phyloP scores from a whole-genome alignment of 148 eudicot genomes.

The Diospyros kaki region DNA sequence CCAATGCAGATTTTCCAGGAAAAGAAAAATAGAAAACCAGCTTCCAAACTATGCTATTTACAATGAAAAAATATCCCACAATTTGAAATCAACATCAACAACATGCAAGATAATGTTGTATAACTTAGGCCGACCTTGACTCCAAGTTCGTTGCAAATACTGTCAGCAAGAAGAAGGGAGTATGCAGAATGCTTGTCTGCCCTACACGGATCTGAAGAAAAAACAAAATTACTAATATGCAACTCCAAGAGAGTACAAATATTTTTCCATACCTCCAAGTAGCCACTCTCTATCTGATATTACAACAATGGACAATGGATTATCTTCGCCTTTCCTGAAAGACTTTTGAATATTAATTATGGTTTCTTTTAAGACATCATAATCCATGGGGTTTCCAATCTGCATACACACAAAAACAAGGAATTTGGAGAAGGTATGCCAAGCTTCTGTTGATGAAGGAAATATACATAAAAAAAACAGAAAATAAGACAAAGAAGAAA shows the following conservation, averaged over 20 bases:
- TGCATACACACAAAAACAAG: constrained; percentile 20
- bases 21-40: neutral
- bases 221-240: constrained; percentile 16
- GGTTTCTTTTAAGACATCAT: constrained; percentile 62
- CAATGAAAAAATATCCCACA: neutral
- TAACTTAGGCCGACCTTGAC: constrained; percentile 47
- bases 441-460: no score
- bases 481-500: neutral
- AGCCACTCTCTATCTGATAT: constrained; percentile 69
- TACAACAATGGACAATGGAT: constrained; percentile 76
- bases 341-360: constrained; percentile 50
- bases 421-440: constrained; percentile 41
- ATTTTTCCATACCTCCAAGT: constrained; percentile 53
- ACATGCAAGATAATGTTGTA: neutral
- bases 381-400: constrained; percentile 86
- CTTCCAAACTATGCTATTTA: neutral
- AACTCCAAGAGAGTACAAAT: constrained; percentile 4
- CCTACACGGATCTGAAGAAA: constrained; percentile 65
- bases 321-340: constrained; percentile 43
- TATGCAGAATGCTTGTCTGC: constrained; percentile 93
- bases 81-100: neutral
- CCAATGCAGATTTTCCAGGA: neutral
- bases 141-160: constrained; percentile 66
- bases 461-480: no score
- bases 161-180: constrained; percentile 89